Evolutionary conservation across 306 rosid genomes (phyloP), one percentile per base, ranked within the genome.

Genomic region (Corylus americana): DNA sequence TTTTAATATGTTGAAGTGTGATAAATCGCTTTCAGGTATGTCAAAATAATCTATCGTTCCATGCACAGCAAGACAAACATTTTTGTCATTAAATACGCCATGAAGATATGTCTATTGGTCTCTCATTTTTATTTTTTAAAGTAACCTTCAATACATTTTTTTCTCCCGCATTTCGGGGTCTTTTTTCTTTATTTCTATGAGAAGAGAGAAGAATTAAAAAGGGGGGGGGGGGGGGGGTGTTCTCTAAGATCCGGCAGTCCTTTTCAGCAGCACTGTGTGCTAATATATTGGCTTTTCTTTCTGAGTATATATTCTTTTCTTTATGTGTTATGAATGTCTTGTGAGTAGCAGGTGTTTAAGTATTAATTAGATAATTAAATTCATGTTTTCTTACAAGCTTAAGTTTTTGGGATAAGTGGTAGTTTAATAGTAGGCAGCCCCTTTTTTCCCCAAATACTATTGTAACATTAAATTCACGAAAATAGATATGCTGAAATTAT

Each of bases 1-100:
- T 73, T 54, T 67, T 74, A 79, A 57, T 55, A 54, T 37, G 75
- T 39, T 73, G 71, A 70, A 74, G 20, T 57, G 74, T 62, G 59
- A 51, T 78, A 61, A 58, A 53, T 78, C 48, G 74, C 37, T 67
- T 59, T 80, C 78, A 83, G 81, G 87, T 70, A 72, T 67, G 75
- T 75, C 45, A 68, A 66, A 58, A 74, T 16, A 67, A 42, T 6
- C 54, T 78, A 37, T 54, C 13, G 42, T 42, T 39, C 25, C 51
- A 8, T n/a, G 7, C 72, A 39, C 13, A 67, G 49, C 8, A 3
- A 18, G 27, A 67, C 72, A 67, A 18, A 31, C n/a, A 42, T 42
- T 67, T 8, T 67, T 10, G 6, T 9, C 10, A 59, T 59, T 20
- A 59, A 25, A 20, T 25, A 25, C 14, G 16, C 66, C 10, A 39